Evolutionary conservation across 495 filamentous ascomycete genomes (phyloP), one percentile per base, ranked within the genome.

Genomic region (Annulohypoxylon moriforme): DNA sequence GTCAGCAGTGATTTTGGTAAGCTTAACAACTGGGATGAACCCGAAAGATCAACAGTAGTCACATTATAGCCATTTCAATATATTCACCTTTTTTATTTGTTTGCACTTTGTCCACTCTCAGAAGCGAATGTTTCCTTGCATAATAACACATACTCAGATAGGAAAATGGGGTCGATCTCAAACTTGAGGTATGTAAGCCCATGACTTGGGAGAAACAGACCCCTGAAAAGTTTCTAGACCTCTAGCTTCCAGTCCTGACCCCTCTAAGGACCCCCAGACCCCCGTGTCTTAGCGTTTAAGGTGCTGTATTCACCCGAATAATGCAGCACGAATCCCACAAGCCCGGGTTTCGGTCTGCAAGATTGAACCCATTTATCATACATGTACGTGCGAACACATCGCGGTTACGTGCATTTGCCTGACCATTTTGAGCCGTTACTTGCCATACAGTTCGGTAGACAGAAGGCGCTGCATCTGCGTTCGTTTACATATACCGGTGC

Each of bases 271-370:
- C n/a, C n/a, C n/a, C n/a, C n/a, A n/a, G n/a, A n/a, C n/a, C n/a
- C n/a, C n/a, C 24, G 16, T 61, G 68, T 70, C 55, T 60, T 60
- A 52, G 4, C 11, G 22, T 27, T 27, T 52, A 27, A 52, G 36
- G 16, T 52, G 3, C 14, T 62, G 40, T 63, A 67, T 42, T 46
- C 52, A 67, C 46, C 64, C 64, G 64, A 36, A 34, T 44, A 56
- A 57, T 66, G 65, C 65, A 73, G 44, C 60, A 50, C 60, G 49
- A 69, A 68, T 65, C 53, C 70, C 70, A 68, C 13, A 57, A 38
- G 18, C 52, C 33, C 40, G 65, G 70, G 57, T 65, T 60, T 52
- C 49, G 42, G 40, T 42, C 57, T 60, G 34, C 34, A 8, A 68
- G 60, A 60, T 55, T 40, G 34, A 58, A 31, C 22, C 44, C 58